These are phyloP conservation scores for Musa troglodytarum DNA, from an alignment of 176 grass and related monocot genomes.

Conservation along the genomic window DNA sequence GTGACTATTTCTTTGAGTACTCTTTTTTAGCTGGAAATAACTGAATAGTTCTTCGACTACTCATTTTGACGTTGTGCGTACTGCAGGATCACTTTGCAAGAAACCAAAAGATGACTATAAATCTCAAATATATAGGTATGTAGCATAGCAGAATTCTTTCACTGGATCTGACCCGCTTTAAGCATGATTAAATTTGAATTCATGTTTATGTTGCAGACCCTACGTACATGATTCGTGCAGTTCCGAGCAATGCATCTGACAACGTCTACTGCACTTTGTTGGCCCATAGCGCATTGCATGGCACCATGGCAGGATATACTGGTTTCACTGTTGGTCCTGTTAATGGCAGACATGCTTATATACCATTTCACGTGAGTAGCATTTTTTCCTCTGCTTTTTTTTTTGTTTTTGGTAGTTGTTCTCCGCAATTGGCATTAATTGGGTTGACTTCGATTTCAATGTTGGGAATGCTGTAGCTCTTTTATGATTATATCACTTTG, in stretches of 20 bases:
- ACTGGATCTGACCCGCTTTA: neutral
- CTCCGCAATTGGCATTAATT: too few species aligned
- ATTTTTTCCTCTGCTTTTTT: neutral
- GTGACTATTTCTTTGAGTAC: conserved; percentile 1
- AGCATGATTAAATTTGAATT: neutral
- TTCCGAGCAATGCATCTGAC: conserved; percentile 81
- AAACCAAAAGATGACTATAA: conserved; percentile 55
- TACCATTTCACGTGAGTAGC: conserved; percentile 78
- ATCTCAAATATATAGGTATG: conserved; percentile 81
- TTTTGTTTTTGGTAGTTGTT: neutral
- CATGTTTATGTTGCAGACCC: conserved; percentile 27
- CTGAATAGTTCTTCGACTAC: neutral
- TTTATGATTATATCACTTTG: too few species aligned
- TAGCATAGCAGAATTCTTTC: neutral
- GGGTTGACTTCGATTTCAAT: too few species aligned
- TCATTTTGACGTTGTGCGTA: neutral
- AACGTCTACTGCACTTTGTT: conserved; percentile 88
- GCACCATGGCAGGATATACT: conserved; percentile 87
- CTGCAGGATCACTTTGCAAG: conserved; percentile 73
- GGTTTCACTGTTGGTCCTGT: conserved; percentile 80
- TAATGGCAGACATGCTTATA: conserved; percentile 85
- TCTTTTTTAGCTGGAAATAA: conserved; percentile 13
- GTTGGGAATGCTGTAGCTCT: too few species aligned
- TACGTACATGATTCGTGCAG: conserved; percentile 80
- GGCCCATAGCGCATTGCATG: conserved; percentile 78